Conservation (phyloP, 2,329 filamentous ascomycete species). For the Aspergillus carbonarius region DNA sequence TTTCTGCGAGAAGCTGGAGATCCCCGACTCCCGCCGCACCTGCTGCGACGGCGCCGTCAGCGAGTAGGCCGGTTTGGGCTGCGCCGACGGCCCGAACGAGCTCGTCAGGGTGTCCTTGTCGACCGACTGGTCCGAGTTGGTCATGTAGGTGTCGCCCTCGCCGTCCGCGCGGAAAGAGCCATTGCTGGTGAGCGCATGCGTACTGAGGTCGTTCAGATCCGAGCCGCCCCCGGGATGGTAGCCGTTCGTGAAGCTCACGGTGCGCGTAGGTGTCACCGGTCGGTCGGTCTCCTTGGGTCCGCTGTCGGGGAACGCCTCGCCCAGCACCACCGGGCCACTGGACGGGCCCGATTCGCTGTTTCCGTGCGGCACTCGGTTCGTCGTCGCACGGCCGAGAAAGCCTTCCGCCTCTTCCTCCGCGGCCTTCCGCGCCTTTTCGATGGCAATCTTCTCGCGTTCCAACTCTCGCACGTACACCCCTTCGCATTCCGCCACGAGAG, state of each 20-base stretch:
- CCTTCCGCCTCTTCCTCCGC: slow-evolving; percentile 43
- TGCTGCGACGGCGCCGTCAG: slow-evolving; percentile 49
- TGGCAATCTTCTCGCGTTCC: slow-evolving; percentile 64
- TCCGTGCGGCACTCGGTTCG: slow-evolving; percentile 52
- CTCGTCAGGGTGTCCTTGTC: slow-evolving; percentile 46
- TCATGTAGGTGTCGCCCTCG: slow-evolving; percentile 64
- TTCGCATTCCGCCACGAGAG: slow-evolving; percentile 71
- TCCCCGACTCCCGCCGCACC: slow-evolving; percentile 45
- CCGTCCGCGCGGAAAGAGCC: slow-evolving; percentile 49
- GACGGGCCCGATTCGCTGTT: slow-evolving; percentile 53
- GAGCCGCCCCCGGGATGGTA: slow-evolving; percentile 47
- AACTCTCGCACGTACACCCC: slow-evolving; percentile 73
- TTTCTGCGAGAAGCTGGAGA: slow-evolving; percentile 50
- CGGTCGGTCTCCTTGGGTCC: slow-evolving; percentile 48
- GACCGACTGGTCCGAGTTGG: slow-evolving; percentile 45
- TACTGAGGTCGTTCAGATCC: slow-evolving; percentile 38
- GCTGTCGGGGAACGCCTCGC: slow-evolving; percentile 61
- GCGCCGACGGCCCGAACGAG: slow-evolving; percentile 52
- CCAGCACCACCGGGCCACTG: slow-evolving; percentile 59
- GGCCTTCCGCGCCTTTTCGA: slow-evolving; percentile 53
- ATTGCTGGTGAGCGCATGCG: slow-evolving; percentile 54
- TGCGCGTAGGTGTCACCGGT: slow-evolving; percentile 56
- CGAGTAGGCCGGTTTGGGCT: slow-evolving; percentile 47
- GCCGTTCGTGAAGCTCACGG: slow-evolving; percentile 54
- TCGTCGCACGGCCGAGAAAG: slow-evolving; percentile 46